Base-by-base conservation (phyloP, 768 basidiomycete genomes). In the Lactarius vividus region DNA sequence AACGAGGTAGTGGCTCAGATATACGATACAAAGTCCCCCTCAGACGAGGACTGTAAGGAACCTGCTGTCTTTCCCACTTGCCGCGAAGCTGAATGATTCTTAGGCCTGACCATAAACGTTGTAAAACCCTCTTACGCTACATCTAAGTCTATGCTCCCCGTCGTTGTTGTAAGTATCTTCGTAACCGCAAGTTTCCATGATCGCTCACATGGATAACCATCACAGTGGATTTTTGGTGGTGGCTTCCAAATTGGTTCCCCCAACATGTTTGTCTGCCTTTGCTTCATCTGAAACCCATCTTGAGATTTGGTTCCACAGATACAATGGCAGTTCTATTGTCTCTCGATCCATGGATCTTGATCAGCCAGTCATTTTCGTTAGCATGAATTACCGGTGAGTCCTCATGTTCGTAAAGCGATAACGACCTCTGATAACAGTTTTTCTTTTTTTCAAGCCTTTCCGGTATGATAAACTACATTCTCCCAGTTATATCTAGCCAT, bases 41-140 rank as follows among this genome's bases (percentile, higher is more conserved):
- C 46, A 11, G n/a, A 39, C n/a, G 72, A 73, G 62, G 72, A 73
- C 44, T 73, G 72, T 73, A 57, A 67, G 68, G 20, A 10, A 52
- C 56, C 11, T 13, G 7, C 49, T n/a, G 11, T 35, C 31, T 18
- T 26, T 52, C 59, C 26, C 1, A 28, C 5, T 11, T 37, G 23
- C 4, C 2, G 46, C 23, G 28, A 52, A 18, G 9, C 58, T 53
- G 18, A 63, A 7, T 26, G 20, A 18, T 61, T 56, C 23, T 39
- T 11, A 73, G 72, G 73, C 59, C 59, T 74, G 10, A 74, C 71
- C 18, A 20, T 74, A 40, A 74, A 74, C 52, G 68, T 74, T 10
- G 59, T 73, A 7, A 66, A 26, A 18, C 74, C 74, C 1, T n/a
- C 67, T 9, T 4, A 23, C 10, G 62, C 68, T 15, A 62, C 26